Evolutionary conservation across 78 protist species (phyloP).

Genomic region (Emiliania huxleyi): DNA sequence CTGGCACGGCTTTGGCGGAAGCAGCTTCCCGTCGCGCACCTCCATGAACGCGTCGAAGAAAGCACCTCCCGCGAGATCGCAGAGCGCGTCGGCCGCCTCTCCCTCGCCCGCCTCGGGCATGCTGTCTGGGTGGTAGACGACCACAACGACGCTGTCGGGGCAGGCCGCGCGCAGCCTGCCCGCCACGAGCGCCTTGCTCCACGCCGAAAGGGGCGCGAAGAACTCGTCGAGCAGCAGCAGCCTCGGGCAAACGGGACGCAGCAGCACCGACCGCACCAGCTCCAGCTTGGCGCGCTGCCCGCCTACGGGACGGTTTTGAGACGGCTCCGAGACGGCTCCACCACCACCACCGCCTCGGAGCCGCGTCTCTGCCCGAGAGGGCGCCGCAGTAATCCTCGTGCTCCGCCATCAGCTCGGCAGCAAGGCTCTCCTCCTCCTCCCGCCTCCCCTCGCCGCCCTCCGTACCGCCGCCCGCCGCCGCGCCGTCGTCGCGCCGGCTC

Average conservation of each 20-base stretch:
- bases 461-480: too few relatives aligned
- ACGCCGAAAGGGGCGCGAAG: slow-evolving; percentile 17
- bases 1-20: too few relatives aligned
- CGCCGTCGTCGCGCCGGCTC: neutral
- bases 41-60: too few relatives aligned
- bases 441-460: too few relatives aligned
- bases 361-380: too few relatives aligned
- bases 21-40: too few relatives aligned
- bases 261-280: neutral
- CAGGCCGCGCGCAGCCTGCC: neutral
- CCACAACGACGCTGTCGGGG: neutral
- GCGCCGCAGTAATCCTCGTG: slow-evolving; percentile 8
- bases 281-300: slow-evolving; percentile 29
- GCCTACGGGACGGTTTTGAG: too few relatives aligned
- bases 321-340: too few relatives aligned
- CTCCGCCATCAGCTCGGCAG: neutral
- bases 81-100: neutral
- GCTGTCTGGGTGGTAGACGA: neutral
- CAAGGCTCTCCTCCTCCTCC: neutral
- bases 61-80: neutral
- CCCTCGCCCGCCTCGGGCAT: neutral
- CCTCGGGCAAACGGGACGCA: neutral
- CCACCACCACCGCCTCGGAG: too few relatives aligned
- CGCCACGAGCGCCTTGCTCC: neutral
- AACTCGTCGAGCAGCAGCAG: slow-evolving; percentile 31